Base-by-base conservation (phyloP, 148 eudicot genomes). In the Cornus kousa region DNA sequence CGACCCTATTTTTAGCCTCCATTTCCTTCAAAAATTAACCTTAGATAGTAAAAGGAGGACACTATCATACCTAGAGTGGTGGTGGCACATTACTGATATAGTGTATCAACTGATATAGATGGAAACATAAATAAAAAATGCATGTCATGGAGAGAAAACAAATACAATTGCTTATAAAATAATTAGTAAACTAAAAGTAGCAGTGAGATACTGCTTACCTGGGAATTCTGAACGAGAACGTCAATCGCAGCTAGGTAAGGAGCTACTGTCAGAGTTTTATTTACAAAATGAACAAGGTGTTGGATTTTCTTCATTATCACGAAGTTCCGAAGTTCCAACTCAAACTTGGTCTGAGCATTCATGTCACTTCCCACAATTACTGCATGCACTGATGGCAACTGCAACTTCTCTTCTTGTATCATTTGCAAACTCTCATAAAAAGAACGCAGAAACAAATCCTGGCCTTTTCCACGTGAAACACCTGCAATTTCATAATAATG, bases 381-480 rank as follows among this genome's bases (percentile, higher is more conserved):
- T 48, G 98, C 99, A 86, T 92, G 98, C 85, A 96, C 67, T 65
- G 95, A 88, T 67, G 99, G 98, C 86, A 93, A 87, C 81, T 93
- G 86, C 72, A 96, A 80, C 81, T 92, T 96, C 87, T 89, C 87
- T 68, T 90, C 91, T 85, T 91, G 86, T 35, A 92, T 88, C 70
- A 96, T 57, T 79, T 86, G 95, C 82, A 96, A 80, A 74, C 97
- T 91, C 81, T 96, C 98, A 85, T 89, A 80, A 87, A 93, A 93
- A 20, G 98, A 77, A 62, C 88, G 94, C 11, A 96, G 87, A 89
- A 93, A 96, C 59, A 93, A 84, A 81, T 96, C 99, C 85, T 93
- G 99, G 73, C 98, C 99, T 84, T 96, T 96, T 64, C 98, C 98
- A 77, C 97, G 95, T 33, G 99, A 93, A 68, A 93, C 99, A 88